Conservation (phyloP, 192 early-diverging fungal genomes). For the Chytriomyces sp. region DNA sequence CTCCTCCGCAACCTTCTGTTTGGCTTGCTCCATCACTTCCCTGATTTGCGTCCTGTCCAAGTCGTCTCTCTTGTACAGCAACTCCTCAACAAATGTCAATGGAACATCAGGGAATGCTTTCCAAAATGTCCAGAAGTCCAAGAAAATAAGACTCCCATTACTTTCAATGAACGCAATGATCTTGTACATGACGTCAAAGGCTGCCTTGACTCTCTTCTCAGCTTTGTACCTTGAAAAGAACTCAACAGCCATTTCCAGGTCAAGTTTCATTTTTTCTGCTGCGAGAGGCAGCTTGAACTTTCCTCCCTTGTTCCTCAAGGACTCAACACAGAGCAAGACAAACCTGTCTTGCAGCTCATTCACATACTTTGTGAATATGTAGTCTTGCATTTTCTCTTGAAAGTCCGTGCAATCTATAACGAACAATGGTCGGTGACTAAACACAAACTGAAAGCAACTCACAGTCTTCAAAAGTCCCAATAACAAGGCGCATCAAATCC, state of each 20-base stretch:
- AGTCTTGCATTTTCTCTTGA: slow-evolving; percentile 80
- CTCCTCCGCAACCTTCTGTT: slow-evolving; percentile 67
- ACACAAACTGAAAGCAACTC: neutral
- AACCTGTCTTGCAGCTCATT: slow-evolving; percentile 87
- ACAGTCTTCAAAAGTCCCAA: slow-evolving; percentile 93
- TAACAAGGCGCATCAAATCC: slow-evolving; percentile 80
- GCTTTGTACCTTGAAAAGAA: slow-evolving; percentile 81
- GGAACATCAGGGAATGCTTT: slow-evolving; percentile 91
- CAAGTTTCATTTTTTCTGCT: slow-evolving; percentile 71
- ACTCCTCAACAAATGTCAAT: slow-evolving; percentile 87
- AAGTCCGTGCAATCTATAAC: slow-evolving; percentile 76
- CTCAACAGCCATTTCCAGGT: slow-evolving; percentile 70
- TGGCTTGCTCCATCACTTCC: slow-evolving; percentile 83
- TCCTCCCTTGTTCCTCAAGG: slow-evolving; percentile 75
- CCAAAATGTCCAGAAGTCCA: slow-evolving; percentile 91
- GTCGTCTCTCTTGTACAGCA: slow-evolving; percentile 87
- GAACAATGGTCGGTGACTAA: neutral
- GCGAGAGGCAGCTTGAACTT: slow-evolving; percentile 72
- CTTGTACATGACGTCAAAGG: slow-evolving; percentile 83
- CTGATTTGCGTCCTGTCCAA: slow-evolving; percentile 81
- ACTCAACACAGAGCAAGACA: slow-evolving; percentile 82
- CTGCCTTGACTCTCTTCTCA: slow-evolving; percentile 68
- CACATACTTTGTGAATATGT: slow-evolving; percentile 84
- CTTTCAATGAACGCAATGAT: slow-evolving; percentile 79
- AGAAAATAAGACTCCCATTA: slow-evolving; percentile 78